Conservation (phyloP, 768 basidiomycete species). For the Polyporus arcularius region DNA sequence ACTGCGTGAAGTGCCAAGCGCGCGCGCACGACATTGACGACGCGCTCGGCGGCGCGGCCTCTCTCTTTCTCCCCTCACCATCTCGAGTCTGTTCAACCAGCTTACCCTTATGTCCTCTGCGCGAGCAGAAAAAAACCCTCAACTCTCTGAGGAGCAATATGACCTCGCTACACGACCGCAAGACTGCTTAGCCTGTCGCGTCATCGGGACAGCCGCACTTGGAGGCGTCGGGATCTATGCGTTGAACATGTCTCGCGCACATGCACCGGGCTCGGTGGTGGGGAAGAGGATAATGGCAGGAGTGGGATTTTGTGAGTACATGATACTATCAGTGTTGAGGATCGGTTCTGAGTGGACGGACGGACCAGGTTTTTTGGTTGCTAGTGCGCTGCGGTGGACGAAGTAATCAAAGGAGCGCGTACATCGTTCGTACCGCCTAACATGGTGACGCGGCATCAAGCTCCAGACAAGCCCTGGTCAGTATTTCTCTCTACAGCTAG, state of each 20-base stretch:
- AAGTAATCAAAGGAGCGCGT: neutral
- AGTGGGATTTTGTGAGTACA: slow-evolving; percentile 55
- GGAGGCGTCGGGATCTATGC: slow-evolving; percentile 66
- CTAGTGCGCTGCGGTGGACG: slow-evolving; percentile 11
- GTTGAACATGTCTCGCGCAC: slow-evolving; percentile 58
- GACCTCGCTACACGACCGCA: slow-evolving; percentile 8
- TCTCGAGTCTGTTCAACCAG: no score
- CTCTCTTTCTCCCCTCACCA: no score
- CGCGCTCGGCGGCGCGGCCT: no score
- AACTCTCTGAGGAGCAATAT: no score
- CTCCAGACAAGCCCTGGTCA: no score
- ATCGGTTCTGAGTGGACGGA: neutral
- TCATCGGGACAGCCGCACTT: slow-evolving; percentile 65
- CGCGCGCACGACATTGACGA: no score
- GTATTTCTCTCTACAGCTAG: no score
- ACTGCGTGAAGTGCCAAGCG: no score
- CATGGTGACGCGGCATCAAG: no score
- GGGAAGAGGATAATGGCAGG: slow-evolving; percentile 64
- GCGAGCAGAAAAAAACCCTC: no score
- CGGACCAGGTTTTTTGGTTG: slow-evolving; percentile 16
- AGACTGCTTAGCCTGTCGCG: slow-evolving; percentile 66
- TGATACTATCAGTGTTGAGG: neutral
- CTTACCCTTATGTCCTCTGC: no score
- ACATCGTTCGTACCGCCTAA: no score
- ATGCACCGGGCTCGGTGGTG: slow-evolving; percentile 56